phyloP scores from a whole-genome alignment of 345 rosid genomes.

The Heritiera littoralis region DNA sequence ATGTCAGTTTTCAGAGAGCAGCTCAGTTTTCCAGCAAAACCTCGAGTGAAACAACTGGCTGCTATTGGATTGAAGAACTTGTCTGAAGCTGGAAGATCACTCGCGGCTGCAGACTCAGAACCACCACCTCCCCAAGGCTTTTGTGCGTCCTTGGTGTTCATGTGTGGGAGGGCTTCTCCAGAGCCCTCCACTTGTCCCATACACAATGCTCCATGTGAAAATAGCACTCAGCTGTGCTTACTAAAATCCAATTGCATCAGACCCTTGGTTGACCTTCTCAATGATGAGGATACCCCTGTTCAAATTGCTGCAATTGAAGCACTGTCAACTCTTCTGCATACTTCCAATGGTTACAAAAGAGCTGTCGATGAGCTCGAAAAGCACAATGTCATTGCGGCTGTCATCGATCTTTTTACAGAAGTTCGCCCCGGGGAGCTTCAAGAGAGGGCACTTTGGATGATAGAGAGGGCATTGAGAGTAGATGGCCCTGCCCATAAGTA shows the following conservation, averaged over 20 bases:
- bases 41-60: constrained; percentile 38
- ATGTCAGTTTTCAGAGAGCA: constrained; percentile 38
- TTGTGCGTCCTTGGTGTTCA: constrained; percentile 31
- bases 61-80: constrained; percentile 43
- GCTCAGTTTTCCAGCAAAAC: constrained; percentile 30
- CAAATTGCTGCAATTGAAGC: constrained; percentile 45
- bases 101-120: constrained; percentile 29
- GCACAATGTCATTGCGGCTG: constrained; percentile 24
- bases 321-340: constrained; percentile 42
- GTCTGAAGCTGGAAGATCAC: constrained; percentile 37
- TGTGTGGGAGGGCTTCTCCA: constrained; percentile 31
- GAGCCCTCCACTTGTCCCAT: constrained; percentile 37
- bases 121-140: constrained; percentile 29
- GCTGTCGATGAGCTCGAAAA: constrained; percentile 38
- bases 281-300: constrained; percentile 31
- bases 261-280: constrained; percentile 40
- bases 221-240: constrained; percentile 35
- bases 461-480: constrained; percentile 37
- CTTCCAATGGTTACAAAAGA: constrained; percentile 27
- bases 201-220: constrained; percentile 34
- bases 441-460: constrained; percentile 42
- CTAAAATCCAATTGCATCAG: constrained; percentile 37
- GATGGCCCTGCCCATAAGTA: constrained; percentile 34
- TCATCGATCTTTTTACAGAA: constrained; percentile 36
- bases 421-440: constrained; percentile 42